Conservation (phyloP, 768 basidiomycete genomes). For the Mycena alexandri region DNA sequence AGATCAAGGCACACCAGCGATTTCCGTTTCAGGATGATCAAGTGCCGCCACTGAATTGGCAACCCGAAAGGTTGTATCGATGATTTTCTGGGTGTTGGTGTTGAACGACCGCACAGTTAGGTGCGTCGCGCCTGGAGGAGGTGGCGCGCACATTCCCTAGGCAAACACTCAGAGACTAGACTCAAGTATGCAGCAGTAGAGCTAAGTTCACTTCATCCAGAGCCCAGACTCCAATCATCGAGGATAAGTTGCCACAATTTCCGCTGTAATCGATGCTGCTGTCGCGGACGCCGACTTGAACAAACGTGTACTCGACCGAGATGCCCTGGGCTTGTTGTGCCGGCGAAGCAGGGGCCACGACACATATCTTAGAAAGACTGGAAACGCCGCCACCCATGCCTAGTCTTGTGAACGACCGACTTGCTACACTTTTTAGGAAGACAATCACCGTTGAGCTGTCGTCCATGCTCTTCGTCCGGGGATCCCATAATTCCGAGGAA, state of each 20-base stretch:
- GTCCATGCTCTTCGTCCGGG: constrained; percentile 73
- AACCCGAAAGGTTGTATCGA: constrained; percentile 80
- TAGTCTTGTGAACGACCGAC: too few species aligned
- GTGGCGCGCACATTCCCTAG: constrained; percentile 56
- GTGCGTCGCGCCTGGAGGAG: constrained; percentile 35
- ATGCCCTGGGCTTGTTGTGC: constrained; percentile 58
- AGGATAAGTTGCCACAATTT: constrained; percentile 81
- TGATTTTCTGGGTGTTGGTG: constrained; percentile 77
- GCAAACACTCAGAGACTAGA: constrained; percentile 9
- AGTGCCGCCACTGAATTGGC: constrained; percentile 54
- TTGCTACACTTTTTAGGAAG: too few species aligned
- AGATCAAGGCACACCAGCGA: constrained; percentile 60
- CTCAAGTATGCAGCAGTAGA: not conserved
- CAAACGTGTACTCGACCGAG: constrained; percentile 81
- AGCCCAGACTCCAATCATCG: constrained; percentile 81
- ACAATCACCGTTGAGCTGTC: constrained; percentile 85
- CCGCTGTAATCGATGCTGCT: constrained; percentile 73
- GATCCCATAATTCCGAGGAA: constrained; percentile 87
- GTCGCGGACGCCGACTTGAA: constrained; percentile 72
- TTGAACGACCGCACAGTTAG: constrained; percentile 74
- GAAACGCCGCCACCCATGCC: constrained; percentile 86
- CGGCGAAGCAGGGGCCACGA: constrained; percentile 66
- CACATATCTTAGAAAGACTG: constrained; percentile 80
- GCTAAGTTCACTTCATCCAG: constrained; percentile 59
- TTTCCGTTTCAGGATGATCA: constrained; percentile 61